These are phyloP conservation scores for Melaleuca quinquenervia DNA, from an alignment of 345 rosid species.

Conservation along the genomic window DNA sequence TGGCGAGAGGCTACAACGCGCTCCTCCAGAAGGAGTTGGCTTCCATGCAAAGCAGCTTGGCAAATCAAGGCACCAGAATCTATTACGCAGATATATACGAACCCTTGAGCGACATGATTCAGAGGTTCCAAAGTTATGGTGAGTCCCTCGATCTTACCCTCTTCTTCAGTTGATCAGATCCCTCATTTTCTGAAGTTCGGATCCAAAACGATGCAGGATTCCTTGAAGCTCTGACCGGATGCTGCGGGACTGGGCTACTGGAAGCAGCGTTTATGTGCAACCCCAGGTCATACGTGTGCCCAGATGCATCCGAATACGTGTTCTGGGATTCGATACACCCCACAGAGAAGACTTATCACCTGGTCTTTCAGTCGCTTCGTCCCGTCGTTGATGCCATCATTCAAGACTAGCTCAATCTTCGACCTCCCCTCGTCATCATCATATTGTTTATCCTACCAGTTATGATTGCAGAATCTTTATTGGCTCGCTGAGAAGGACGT, in stretches of 20 bases:
- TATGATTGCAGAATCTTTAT: background rate
- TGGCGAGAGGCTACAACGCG: slow-evolving; percentile 33
- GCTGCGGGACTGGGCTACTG: slow-evolving; percentile 71
- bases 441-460: background rate
- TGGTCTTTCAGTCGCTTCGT: slow-evolving; percentile 18
- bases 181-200: background rate
- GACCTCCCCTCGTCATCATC: background rate
- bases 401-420: background rate
- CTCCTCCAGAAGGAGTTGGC: slow-evolving; percentile 39
- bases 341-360: slow-evolving; percentile 39
- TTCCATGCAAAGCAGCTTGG: slow-evolving; percentile 14
- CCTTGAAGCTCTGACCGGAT: slow-evolving; percentile 46
- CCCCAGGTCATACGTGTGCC: slow-evolving; percentile 44
- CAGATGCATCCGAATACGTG: slow-evolving; percentile 55
- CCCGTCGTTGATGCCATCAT: slow-evolving; percentile 18
- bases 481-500: background rate
- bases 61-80: slow-evolving; percentile 27
- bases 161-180: background rate
- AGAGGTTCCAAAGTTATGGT: slow-evolving; percentile 30
- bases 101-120: slow-evolving; percentile 25
- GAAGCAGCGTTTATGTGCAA: slow-evolving; percentile 56
- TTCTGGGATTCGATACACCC: slow-evolving; percentile 92
- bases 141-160: background rate
- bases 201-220: slow-evolving; percentile 21
- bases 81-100: slow-evolving; percentile 22